Evolutionary conservation across 768 basidiomycete genomes (phyloP), one percentile per base, ranked within the genome.

Genomic region (Boletus sensibilis): DNA sequence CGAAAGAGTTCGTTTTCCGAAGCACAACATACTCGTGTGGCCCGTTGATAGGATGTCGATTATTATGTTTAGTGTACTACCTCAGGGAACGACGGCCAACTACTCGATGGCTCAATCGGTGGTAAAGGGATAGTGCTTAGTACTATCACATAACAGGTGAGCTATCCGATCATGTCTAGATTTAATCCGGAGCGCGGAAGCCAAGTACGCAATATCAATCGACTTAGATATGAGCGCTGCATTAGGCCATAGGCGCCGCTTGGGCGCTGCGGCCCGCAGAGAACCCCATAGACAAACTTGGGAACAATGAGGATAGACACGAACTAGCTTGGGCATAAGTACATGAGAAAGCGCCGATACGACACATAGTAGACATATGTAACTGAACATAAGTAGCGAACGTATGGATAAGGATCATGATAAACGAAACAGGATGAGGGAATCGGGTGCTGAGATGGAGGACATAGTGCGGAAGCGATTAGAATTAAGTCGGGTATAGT

Each of bases 401-500:
- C 35, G 27, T 43, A 52, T 29, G 46, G 21, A 34, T 46, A 43
- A 40, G 18, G 18, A 34, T 49, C 40, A 34, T 31, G 11, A 29
- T 35, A 37, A 53, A 50, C 23, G 35, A 23, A 38, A 51, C 12
- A 14, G n/a, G 20, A 46, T 21, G 23, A 43, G 27, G 42, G 29
- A 11, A 37, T 16, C 7, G 9, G 14, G 31, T 39, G 21, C 1
- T 18, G n/a, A 21, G 27, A 23, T 29, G 42, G 13, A 39, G 47
- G 25, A 47, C 52, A 55, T 48, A 48, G 35, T 53, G 29, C 18
- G 37, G 20, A 27, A 33, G 18, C 2, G 31, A 43, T 42, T 34
- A 48, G 6, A 39, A 67, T 70, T 70, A 69, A 16, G 50, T 47
- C 18, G 48, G 46, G 43, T 43, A 53, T 66, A 69, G 23, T 49